Evolutionary conservation across 1,284 basidiomycete species (phyloP).

Genomic region (Malassezia pachydermatis): DNA sequence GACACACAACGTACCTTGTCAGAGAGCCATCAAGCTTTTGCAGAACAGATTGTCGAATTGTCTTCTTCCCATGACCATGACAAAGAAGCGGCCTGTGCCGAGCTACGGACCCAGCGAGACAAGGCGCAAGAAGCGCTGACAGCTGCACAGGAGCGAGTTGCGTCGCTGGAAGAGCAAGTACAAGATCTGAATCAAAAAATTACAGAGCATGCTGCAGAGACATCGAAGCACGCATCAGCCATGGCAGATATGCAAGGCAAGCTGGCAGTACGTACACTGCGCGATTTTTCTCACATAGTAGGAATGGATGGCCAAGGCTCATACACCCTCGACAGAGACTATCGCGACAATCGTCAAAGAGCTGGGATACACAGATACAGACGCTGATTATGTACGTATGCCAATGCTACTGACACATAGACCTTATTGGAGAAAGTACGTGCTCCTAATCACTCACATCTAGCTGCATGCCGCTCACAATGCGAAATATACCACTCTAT

Average conservation of each 20-base stretch:
- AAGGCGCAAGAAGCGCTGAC: neutral
- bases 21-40: constrained; percentile 16
- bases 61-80: neutral
- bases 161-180: neutral
- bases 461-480: constrained; percentile 18
- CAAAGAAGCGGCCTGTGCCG: neutral
- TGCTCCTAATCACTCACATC: neutral
- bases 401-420: constrained; percentile 1
- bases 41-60: constrained; percentile 13
- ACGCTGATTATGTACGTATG: constrained; percentile 15
- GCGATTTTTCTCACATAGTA: neutral
- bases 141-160: neutral
- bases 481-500: constrained; percentile 9
- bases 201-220: neutral
- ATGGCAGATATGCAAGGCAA: neutral
- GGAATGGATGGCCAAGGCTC: neutral
- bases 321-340: neutral
- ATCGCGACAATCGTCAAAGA: constrained; percentile 1
- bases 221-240: neutral
- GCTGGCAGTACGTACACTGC: neutral
- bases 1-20: constrained; percentile 9
- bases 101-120: neutral
- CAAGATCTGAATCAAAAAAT: neutral
- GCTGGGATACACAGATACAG: constrained; percentile 2
- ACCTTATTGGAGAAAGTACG: constrained; percentile 9